Base-by-base conservation (phyloP, 2,329 filamentous ascomycete species). In the Aspergillus sp. region DNA sequence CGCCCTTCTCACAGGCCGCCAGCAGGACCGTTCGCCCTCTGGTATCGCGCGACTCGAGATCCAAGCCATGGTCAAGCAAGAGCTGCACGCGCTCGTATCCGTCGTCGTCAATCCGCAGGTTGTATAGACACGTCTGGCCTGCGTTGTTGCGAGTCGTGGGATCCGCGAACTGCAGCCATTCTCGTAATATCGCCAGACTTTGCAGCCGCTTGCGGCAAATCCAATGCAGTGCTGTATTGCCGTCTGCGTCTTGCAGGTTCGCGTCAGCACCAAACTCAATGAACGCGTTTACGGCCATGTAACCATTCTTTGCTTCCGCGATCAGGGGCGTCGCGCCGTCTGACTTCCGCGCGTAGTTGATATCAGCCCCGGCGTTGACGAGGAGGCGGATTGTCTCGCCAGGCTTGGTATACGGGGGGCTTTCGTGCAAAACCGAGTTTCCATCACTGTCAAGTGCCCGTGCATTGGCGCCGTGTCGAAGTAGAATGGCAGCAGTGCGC, bases 21-120 rank as follows among this genome's bases (percentile, higher is more conserved):
- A 52, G 39, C 27, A 55, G 17, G 31, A 33, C 46, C 31, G 56
- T 58, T 21, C 51, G 12, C 12, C 56, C 56, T 19, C 31, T 21
- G 3, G 37, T 7, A 33, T 59, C 57, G 27, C 51, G 57, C 27
- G 52, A 51, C 35, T 59, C 57, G 17, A 59, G 46, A 25, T 46
- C 33, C 15, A 56, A 6, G 5, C 57, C 52, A 4, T 44, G 44
- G 3, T 52, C 47, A 14, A 57, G 15, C 6, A 60, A 27, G 3
- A 31, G 12, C 9, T 33, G 17, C 23, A 46, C 50, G 0, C 27
- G n/a, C 4, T 31, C 31, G 39, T 55, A 19, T 14, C 12, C 52
- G 7, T 8, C 31, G 15, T 15, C 21, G 7, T 19, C 15, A 12
- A 3, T 2, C 19, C 15, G n/a, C 17, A 56, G 33, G 14, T 17